Evolutionary conservation across 495 filamentous ascomycete genomes (phyloP), one percentile per base, ranked within the genome.

Genomic region (Xylaria acuta): DNA sequence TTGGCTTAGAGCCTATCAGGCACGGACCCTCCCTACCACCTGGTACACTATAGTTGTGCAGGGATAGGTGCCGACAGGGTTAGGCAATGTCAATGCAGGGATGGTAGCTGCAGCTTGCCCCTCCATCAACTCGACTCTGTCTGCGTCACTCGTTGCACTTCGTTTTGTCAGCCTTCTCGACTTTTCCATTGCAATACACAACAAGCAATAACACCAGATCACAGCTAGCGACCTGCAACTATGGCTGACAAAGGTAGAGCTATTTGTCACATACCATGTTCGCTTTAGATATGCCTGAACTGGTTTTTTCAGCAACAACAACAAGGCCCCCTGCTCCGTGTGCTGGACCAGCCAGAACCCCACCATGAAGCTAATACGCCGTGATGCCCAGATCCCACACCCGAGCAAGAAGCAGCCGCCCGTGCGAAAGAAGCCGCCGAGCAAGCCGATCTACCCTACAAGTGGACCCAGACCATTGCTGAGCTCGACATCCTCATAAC

Each of bases 391-490:
- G 89, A 90, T 56, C 86, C 80, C 27, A 86, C 88, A 62, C 81
- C 85, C 47, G 88, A 88, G 60, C 81, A 89, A 75, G 91, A 94
- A 78, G 89, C 89, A 45, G 91, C 90, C 38, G 89, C 90, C 78
- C 90, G 90, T 78, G 90, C 89, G 69, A 90, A 91, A 79, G 94
- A 99, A 81, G 87, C 87, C 40, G 92, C 90, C 43, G 96, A 98
- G 81, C 96, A 99, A 85, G 93, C 92, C 27, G 87, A 91, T 53
- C 91, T 99, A 12, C 96, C 96, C 5, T 99, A 99, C 90, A 94
- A 96, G 84, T 99, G 96, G 96, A 93, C 89, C 2, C 96, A 99
- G 82, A 94, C 92, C n/a, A 98, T 99, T 82, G 86, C 88, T 72
- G 97, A 98, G 74, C 83, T 98, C 73, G 95, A 98, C 77, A 83